Evolutionary conservation across 2,329 filamentous ascomycete genomes (phyloP).

Genomic region (Fusarium kyushuense): DNA sequence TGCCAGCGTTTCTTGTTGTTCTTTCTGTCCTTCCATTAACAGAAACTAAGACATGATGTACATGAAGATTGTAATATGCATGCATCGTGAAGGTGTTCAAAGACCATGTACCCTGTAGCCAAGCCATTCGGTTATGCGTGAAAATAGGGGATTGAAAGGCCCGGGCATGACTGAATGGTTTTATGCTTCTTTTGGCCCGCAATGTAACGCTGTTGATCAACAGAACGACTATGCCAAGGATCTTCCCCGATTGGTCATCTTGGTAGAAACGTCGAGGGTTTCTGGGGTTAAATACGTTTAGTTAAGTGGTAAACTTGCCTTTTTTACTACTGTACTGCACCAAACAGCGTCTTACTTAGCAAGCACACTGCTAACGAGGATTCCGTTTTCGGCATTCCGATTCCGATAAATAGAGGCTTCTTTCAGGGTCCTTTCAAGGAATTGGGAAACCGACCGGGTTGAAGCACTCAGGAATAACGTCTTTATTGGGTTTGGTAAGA

Average conservation of each 20-base stretch:
- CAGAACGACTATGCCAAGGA: background rate
- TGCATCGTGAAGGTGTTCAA: background rate
- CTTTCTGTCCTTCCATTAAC: background rate
- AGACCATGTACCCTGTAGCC: background rate
- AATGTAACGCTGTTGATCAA: slow-evolving; percentile 5
- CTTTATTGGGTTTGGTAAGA: slow-evolving; percentile 16
- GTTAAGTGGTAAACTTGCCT: background rate
- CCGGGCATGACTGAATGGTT: background rate
- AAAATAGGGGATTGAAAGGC: background rate
- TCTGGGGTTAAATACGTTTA: background rate
- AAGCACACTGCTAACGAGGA: background rate
- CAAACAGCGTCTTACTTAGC: background rate
- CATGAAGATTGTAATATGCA: background rate
- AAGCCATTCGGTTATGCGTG: background rate
- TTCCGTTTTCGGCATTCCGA: background rate
- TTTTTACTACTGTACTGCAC: background rate
- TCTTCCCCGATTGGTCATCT: slow-evolving; percentile 5
- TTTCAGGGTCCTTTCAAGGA: slow-evolving; percentile 3
- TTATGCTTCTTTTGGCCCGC: slow-evolving; percentile 2
- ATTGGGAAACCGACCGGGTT: slow-evolving; percentile 2
- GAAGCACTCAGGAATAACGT: slow-evolving; percentile 1
- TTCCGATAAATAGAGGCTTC: slow-evolving; percentile 1
- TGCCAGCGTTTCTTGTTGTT: background rate
- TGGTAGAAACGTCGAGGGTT: background rate
- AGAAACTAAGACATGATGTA: background rate